Evolutionary conservation across 2,329 filamentous ascomycete species (phyloP).

Genomic region (Cercospora brassicicola): DNA sequence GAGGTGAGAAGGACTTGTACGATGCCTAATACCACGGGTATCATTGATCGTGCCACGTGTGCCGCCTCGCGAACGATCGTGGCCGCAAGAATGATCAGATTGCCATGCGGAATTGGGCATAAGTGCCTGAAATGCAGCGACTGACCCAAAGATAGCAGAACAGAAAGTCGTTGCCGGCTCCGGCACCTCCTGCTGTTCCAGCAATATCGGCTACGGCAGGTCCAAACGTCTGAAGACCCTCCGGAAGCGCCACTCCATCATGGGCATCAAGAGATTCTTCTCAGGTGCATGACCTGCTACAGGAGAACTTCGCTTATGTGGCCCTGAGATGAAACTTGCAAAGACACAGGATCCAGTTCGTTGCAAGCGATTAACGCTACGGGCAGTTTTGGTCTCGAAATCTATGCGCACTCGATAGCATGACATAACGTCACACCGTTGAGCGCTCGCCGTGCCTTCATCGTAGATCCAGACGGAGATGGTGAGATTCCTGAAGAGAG

Average conservation of each 20-base stretch:
- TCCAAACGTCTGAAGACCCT: not conserved
- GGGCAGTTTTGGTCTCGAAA: slow-evolving; percentile 52
- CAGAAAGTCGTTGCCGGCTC: not conserved
- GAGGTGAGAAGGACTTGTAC: not conserved
- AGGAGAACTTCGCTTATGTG: slow-evolving; percentile 37
- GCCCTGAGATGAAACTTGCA: slow-evolving; percentile 55
- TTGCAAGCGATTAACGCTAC: slow-evolving; percentile 50
- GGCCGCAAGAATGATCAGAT: not conserved
- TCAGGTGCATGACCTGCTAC: not conserved
- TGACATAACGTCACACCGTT: slow-evolving; percentile 36
- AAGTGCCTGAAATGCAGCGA: not conserved
- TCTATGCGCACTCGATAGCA: slow-evolving; percentile 36
- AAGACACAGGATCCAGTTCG: slow-evolving; percentile 16
- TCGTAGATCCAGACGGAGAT: slow-evolving; percentile 36
- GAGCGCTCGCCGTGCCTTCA: slow-evolving; percentile 38
- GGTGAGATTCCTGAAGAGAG: slow-evolving; percentile 32
- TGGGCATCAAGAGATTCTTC: not conserved
- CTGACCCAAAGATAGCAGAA: not conserved
- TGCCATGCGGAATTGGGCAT: not conserved
- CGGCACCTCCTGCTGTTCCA: not conserved
- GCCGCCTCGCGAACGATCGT: not conserved
- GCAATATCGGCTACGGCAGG: not conserved
- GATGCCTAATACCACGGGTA: not conserved
- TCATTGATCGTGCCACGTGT: not conserved
- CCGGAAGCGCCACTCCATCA: not conserved